These are phyloP conservation scores for Curvularia lunata DNA, from an alignment of 2,329 filamentous ascomycete species.

Conservation along the genomic window DNA sequence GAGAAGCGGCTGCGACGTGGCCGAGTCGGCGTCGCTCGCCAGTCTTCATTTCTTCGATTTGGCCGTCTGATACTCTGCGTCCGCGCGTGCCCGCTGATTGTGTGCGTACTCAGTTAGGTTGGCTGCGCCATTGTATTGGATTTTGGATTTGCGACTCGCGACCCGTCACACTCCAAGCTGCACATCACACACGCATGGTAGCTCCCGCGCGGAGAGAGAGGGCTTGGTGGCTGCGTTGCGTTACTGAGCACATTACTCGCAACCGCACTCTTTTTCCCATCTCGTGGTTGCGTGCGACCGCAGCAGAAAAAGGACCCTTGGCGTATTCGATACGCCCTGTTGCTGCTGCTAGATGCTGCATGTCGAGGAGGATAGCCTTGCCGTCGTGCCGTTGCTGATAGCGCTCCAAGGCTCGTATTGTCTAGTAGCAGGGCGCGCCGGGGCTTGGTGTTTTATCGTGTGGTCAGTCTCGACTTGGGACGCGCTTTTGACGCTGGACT, in stretches of 20 bases:
- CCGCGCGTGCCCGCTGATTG: background rate
- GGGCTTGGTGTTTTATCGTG: background rate
- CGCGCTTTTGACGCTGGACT: slow-evolving; percentile 15
- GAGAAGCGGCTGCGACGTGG: slow-evolving; percentile 5
- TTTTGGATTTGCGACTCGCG: slow-evolving; percentile 10
- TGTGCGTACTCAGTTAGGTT: slow-evolving; percentile 3
- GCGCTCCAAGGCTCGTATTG: slow-evolving; percentile 1
- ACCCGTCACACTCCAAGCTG: slow-evolving; percentile 4
- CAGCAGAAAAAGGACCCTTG: background rate
- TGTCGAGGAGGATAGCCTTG: background rate
- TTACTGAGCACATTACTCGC: slow-evolving; percentile 13
- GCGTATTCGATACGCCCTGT: slow-evolving; percentile 7
- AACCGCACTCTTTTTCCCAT: background rate
- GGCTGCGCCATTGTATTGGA: slow-evolving; percentile 16
- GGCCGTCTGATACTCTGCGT: background rate
- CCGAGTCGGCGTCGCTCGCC: background rate
- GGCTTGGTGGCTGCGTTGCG: background rate
- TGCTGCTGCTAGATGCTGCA: background rate
- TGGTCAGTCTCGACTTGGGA: background rate
- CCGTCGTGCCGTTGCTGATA: background rate
- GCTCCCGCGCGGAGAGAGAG: background rate
- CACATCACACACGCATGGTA: slow-evolving; percentile 1
- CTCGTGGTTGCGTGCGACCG: background rate
- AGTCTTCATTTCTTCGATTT: background rate
- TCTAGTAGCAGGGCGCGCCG: background rate